Evolutionary conservation across 345 rosid genomes (phyloP), one percentile per base, ranked within the genome.

Genomic region (Excoecaria agallocha): DNA sequence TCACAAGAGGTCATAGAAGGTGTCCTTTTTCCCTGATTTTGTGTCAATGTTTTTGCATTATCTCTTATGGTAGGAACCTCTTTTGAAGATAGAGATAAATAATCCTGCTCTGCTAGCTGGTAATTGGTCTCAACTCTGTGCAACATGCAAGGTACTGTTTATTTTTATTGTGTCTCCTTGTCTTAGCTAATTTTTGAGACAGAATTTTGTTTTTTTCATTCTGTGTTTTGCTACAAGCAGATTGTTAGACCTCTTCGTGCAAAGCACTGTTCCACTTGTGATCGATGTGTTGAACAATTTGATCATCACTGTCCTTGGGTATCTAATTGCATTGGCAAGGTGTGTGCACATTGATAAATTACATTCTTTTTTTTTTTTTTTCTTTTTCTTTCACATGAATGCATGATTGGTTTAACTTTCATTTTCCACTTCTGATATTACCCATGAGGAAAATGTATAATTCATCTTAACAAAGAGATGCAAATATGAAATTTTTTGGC

Each of bases 251-350:
- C 99, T 77, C 88, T 90, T 73, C 99, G 99, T 68, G 99, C 99
- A 5, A 91, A 93, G 87, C 99, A 95, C 82, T 95, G 99, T 76
- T 91, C 96, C 73, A 88, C 93, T 50, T 95, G 98, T 75, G 88
- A 90, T 78, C 93, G 96, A 57, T 95, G 98, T 84, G 98, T 95
- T 60, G 96, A 95, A 77, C 99, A 95, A 78, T 95, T 95, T 86
- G 99, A 95, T 74, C 99, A 95, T 83, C 99, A 95, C 77, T 95
- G 97, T 77, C 99, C 99, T 49, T 95, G 97, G 97, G 94, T 95
- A 39, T 93, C 99, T 76, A 93, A 95, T 80, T 95, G 99, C 83
- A 83, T 95, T 68, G 98, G 99, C 84, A 95, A 95, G 94, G 99
- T 95, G 80, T 2, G 70, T 68, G 12, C 30, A 48, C n/a, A 41